phyloP scores from a whole-genome alignment of 768 basidiomycete species.

The Mycena sanguinolenta region DNA sequence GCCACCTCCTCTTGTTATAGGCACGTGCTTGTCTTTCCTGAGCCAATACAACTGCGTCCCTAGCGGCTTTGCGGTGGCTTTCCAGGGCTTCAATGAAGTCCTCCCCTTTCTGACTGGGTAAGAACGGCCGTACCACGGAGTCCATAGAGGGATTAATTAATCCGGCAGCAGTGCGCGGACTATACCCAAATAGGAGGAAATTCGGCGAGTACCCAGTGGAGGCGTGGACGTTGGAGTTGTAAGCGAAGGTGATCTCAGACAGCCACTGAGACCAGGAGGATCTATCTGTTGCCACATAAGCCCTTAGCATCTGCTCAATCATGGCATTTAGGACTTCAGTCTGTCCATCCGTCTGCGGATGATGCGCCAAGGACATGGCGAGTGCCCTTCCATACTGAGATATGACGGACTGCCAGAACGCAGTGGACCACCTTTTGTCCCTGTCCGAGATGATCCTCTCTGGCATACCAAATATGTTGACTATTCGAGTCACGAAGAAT shows the following conservation, averaged over 20 bases:
- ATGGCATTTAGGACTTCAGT: too few species aligned
- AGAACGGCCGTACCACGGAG: not conserved
- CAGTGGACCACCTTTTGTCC: not conserved
- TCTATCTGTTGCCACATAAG: too few species aligned
- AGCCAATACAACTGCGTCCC: too few species aligned
- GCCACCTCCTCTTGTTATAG: conserved; percentile 1
- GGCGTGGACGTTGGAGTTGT: not conserved
- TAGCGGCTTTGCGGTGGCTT: not conserved
- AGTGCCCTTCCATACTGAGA: not conserved
- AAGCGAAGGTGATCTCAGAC: not conserved
- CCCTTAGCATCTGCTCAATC: too few species aligned
- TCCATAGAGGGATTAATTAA: not conserved
- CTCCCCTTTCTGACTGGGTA: not conserved
- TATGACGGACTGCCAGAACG: not conserved
- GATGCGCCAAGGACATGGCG: not conserved
- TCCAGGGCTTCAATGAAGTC: not conserved
- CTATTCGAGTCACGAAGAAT: not conserved
- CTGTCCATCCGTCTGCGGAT: too few species aligned
- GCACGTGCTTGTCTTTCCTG: not conserved
- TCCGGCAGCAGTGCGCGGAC: not conserved
- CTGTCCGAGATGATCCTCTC: not conserved
- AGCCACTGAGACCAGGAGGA: not conserved
- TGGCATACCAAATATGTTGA: not conserved
- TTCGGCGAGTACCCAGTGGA: not conserved
- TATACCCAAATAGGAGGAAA: too few species aligned